These are phyloP conservation scores for Kodamaea plutei DNA, from an alignment of 1,139 yeast genomes.

Conservation along the genomic window DNA sequence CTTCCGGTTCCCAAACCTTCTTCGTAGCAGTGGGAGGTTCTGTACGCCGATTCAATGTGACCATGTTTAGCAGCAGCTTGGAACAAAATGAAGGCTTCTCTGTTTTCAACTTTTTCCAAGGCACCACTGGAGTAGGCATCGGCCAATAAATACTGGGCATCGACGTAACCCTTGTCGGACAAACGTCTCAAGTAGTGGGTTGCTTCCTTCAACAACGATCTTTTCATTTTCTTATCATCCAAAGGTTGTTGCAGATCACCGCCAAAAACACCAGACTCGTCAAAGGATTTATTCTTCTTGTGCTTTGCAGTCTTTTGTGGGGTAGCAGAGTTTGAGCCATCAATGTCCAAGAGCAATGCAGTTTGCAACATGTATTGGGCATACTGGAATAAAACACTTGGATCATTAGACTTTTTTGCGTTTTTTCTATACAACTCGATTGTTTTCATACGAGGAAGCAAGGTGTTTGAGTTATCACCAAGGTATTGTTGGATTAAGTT, in stretches of 20 bases:
- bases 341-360: conserved; percentile 55
- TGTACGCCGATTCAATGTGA: conserved; percentile 84
- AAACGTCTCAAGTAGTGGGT: conserved; percentile 63
- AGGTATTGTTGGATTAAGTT: conserved; percentile 47
- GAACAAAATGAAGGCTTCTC: conserved; percentile 72
- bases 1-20: conserved; percentile 92
- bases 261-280: conserved; percentile 20
- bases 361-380: conserved; percentile 90
- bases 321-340: conserved; percentile 5
- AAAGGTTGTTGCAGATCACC: conserved; percentile 14
- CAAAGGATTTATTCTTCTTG: conserved; percentile 16
- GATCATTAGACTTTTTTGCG: conserved; percentile 82
- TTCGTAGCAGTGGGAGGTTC: conserved; percentile 88
- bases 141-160: conserved; percentile 86
- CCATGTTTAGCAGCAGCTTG: conserved; percentile 92
- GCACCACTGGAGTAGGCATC: conserved; percentile 89
- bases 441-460: conserved; percentile 79
- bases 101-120: conserved; percentile 75
- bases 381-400: conserved; percentile 79
- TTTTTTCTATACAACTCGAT: conserved; percentile 83
- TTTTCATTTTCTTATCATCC: conserved; percentile 33
- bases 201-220: conserved; percentile 72
- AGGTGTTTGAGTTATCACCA: conserved; percentile 47
- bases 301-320: conserved; percentile 9
- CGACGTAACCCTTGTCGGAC: conserved; percentile 77